phyloP scores from a whole-genome alignment of 1,284 basidiomycete genomes.

The Phlebopus sp. region DNA sequence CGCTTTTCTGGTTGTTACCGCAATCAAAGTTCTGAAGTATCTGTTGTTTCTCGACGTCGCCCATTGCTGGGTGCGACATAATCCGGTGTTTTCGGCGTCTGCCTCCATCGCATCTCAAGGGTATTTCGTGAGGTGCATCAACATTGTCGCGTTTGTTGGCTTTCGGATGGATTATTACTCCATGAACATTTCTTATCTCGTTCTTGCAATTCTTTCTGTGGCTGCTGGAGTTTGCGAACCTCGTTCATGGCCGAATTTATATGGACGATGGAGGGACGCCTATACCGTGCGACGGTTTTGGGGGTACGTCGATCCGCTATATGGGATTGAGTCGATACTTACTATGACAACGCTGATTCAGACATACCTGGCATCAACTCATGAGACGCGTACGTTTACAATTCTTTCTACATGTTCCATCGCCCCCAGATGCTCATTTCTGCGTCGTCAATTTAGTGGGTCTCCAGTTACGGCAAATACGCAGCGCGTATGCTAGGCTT shows the following conservation, averaged over 20 bases:
- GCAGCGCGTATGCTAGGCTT: constrained; percentile 16
- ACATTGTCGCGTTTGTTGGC: constrained; percentile 7
- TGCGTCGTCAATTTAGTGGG: background rate
- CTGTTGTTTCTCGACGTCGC: constrained; percentile 19
- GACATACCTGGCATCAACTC: constrained; percentile 35
- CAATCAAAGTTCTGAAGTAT: background rate
- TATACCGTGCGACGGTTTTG: constrained; percentile 37
- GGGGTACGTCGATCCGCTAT: constrained; percentile 27
- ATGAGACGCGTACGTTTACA: constrained; percentile 21
- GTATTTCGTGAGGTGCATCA: constrained; percentile 12
- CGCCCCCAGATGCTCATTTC: background rate
- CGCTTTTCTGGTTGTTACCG: background rate
- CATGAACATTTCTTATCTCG: constrained; percentile 23
- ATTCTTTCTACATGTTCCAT: background rate
- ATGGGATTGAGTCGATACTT: background rate
- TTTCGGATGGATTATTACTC: constrained; percentile 10
- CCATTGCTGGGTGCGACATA: constrained; percentile 17
- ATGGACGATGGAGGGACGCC: constrained; percentile 32
- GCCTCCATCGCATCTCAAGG: constrained; percentile 15
- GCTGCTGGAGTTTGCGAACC: constrained; percentile 23
- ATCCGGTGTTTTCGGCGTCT: constrained; percentile 13
- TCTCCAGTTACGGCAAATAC: background rate
- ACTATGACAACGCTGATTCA: constrained; percentile 6
- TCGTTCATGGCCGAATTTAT: constrained; percentile 33
- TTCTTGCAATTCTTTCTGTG: constrained; percentile 23